These are phyloP conservation scores for Citrullus amarus DNA, from an alignment of 306 rosid genomes.

Conservation along the genomic window DNA sequence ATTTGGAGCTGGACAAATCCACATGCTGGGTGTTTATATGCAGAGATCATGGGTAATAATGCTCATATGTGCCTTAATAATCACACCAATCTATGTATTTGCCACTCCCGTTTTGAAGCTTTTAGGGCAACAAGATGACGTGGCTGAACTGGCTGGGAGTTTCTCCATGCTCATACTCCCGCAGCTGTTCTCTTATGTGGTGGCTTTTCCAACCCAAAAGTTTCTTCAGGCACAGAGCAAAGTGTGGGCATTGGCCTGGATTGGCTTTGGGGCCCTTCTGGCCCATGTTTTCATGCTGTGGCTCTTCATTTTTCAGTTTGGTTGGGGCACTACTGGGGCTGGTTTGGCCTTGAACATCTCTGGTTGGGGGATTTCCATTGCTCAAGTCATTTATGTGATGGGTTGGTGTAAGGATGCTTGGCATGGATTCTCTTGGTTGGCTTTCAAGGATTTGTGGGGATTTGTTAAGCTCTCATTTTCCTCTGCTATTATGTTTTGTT, in stretches of 20 bases:
- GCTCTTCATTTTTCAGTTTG: constrained; percentile 29
- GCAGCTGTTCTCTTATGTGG: constrained; percentile 40
- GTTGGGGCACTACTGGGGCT: constrained; percentile 53
- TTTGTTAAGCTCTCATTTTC: constrained; percentile 64
- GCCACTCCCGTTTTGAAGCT: constrained; percentile 46
- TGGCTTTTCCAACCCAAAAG: constrained; percentile 62
- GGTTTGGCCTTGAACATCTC: constrained; percentile 47
- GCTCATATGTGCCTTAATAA: constrained; percentile 21
- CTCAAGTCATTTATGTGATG: constrained; percentile 50
- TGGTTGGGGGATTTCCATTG: constrained; percentile 42
- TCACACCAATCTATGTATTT: constrained; percentile 57
- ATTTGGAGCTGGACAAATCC: constrained; percentile 62
- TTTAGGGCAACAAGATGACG: constrained; percentile 50
- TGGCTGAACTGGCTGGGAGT: constrained; percentile 52
- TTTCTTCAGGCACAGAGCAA: constrained; percentile 71
- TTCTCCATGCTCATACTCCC: constrained; percentile 44
- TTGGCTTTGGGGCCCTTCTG: constrained; percentile 34
- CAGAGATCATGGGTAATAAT: constrained; percentile 72
- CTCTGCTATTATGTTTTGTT: constrained; percentile 73
- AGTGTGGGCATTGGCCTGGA: constrained; percentile 49
- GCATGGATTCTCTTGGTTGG: constrained; percentile 62
- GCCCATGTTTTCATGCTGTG: constrained; percentile 37
- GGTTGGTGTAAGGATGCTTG: constrained; percentile 67
- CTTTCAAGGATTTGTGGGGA: constrained; percentile 59
- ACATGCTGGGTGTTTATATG: constrained; percentile 67